These are phyloP conservation scores for Chlorella vulgaris DNA, from an alignment of 139 green algal species.

Conservation along the genomic window DNA sequence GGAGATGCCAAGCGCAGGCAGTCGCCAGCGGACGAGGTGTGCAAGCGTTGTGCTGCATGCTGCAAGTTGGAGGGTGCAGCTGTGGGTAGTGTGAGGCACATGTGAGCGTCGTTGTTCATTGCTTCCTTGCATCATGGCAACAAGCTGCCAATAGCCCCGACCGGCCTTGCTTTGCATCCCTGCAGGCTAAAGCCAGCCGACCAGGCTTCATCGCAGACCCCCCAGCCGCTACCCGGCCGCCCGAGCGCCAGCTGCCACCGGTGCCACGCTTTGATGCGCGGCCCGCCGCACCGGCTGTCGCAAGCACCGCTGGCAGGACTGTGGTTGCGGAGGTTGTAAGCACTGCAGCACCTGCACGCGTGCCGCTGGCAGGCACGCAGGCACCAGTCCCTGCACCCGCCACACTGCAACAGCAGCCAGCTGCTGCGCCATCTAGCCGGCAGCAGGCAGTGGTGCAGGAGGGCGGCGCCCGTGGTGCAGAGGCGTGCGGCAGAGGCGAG, in stretches of 20 bases:
- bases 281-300: conserved; percentile 35
- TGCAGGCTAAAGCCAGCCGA: conserved; percentile 12
- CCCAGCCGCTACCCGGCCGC: conserved; percentile 1
- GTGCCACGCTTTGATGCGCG: conserved; percentile 34
- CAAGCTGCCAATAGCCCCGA: too few relatives aligned
- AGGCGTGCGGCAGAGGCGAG: conserved; percentile 9
- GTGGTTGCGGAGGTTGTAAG: neutral
- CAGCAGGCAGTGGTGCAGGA: conserved; percentile 27
- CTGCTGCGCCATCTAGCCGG: conserved; percentile 15
- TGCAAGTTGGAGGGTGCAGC: neutral
- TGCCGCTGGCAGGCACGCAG: neutral
- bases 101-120: too few relatives aligned
- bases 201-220: neutral
- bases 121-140: too few relatives aligned
- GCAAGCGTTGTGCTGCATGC: neutral
- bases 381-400: neutral
- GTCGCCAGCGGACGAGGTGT: conserved; percentile 12
- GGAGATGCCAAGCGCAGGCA: conserved; percentile 30
- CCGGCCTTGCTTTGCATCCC: neutral
- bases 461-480: neutral
- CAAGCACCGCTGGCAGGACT: neutral
- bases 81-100: too few relatives aligned
- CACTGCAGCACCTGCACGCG: neutral
- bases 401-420: neutral
- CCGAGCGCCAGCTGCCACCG: conserved; percentile 23